These are phyloP conservation scores for Typha latifolia DNA, from an alignment of 176 grass and related monocot species.

Conservation along the genomic window DNA sequence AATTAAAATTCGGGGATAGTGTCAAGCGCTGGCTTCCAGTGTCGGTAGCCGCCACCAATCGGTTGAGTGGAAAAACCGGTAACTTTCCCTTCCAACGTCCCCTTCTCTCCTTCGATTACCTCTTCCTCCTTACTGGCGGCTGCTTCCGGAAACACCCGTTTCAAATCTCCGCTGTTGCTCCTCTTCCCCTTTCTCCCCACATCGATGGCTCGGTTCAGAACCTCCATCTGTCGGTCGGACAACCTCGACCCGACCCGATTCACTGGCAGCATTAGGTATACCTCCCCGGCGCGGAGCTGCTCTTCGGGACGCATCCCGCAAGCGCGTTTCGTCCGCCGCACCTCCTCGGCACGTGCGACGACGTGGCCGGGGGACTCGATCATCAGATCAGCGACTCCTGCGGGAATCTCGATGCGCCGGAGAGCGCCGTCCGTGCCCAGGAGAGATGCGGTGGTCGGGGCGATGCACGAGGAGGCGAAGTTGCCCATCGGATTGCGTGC, in stretches of 20 bases:
- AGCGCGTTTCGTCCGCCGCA: conserved; percentile 8
- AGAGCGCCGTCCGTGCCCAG: conserved; percentile 23
- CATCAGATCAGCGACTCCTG: conserved; percentile 39
- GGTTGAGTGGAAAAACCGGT: not conserved
- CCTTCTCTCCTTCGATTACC: not conserved
- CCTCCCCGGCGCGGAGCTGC: conserved; percentile 28
- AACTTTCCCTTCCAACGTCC: not conserved
- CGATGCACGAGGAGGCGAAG: not conserved
- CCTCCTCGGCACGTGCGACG: conserved; percentile 21
- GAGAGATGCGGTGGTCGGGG: not conserved
- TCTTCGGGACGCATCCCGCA: conserved; percentile 37
- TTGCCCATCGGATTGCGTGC: not conserved
- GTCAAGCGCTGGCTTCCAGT: conserved; percentile 45
- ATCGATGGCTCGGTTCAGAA: conserved; percentile 1
- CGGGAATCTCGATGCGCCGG: conserved; percentile 3
- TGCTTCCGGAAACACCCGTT: conserved; percentile 31
- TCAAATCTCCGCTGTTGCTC: not conserved
- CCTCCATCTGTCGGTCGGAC: conserved; percentile 17
- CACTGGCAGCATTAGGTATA: conserved; percentile 40
- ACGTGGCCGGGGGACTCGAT: conserved; percentile 44
- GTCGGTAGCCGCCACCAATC: conserved; percentile 7
- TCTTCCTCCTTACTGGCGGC: conserved; percentile 4
- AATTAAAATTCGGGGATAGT: conserved; percentile 35
- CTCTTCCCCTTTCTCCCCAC: conserved; percentile 3
- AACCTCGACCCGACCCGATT: conserved; percentile 28